Base-by-base conservation (phyloP, 2,329 filamentous ascomycete species). In the Aurifilum marmelostoma region DNA sequence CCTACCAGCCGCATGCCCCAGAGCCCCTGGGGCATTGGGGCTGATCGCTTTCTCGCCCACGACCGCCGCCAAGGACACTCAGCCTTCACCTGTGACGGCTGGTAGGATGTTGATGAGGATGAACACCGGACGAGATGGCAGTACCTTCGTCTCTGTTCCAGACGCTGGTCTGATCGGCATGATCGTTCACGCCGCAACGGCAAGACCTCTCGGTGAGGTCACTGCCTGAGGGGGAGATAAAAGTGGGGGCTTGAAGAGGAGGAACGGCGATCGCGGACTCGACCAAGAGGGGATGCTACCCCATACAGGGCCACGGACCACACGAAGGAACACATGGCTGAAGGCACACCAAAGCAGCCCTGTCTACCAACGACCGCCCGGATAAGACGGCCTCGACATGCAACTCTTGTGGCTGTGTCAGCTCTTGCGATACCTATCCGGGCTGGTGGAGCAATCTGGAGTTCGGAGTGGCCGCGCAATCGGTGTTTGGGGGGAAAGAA, bases 91-190 rank as follows among this genome's bases (percentile, higher is more conserved):
- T 29, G 4, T 29, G 12, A 18, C 21, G 27, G 29, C 12, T n/a
- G n/a, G n/a, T 54, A n/a, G 50, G n/a, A n/a, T 9, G 21, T n/a
- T 29, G 27, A 58, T 59, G 29, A 37, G 29, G 32, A 59, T 59
- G 56, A 24, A 9, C 29, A 37, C 6, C 11, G 5, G 32, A 59
- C 16, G 56, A 59, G 56, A 37, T 59, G 29, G 21, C 52, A 59
- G 56, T 59, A 37, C 56, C 56, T 18, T 37, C 56, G 56, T 37
- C 29, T 37, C 56, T 34, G 56, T 59, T 59, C 32, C 56, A 59
- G 56, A 37, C 32, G 16, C 29, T 59, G 32, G 32, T n/a, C 29
- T 8, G 56, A 59, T 59, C 56, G 29, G 29, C 56, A 59, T 29
- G 52, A 27, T 27, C 16, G 4, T 34, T 18, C 9, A 18, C 56